A percentile compares a stretch with the other conserved stretches of the same genome.
Evolutionary conservation across 1,284 basidiomycete species (phyloP).

Genomic region (Caloboletus firmus): DNA sequence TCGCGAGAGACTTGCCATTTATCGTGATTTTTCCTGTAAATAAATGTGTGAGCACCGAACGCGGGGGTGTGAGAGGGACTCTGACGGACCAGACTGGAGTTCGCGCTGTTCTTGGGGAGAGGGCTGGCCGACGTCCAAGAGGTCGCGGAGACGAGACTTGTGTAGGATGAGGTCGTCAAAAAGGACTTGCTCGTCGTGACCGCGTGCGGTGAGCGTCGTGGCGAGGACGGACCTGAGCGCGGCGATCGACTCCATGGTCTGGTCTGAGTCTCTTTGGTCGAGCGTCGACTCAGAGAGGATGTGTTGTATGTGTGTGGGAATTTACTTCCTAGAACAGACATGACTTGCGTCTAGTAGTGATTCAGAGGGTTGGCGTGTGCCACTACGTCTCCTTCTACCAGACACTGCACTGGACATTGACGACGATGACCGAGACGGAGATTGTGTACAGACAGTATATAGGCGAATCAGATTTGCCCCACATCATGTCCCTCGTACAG

Average conservation of each 20-base stretch:
- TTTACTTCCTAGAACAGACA: background rate
- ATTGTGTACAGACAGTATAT: conserved; percentile 72
- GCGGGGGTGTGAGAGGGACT: conserved; percentile 8
- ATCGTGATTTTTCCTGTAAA: conserved; percentile 59
- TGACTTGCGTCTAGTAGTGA: too few species aligned
- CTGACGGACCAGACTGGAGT: conserved; percentile 58
- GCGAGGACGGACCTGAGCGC: conserved; percentile 44
- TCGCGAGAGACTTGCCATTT: conserved; percentile 57
- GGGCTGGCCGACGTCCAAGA: conserved; percentile 65
- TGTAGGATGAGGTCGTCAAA: conserved; percentile 71
- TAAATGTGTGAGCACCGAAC: conserved; percentile 15
- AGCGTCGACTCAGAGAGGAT: too few species aligned
- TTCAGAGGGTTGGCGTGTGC: too few species aligned
- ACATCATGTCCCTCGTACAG: conserved; percentile 86
- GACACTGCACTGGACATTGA: too few species aligned
- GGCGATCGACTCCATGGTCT: conserved; percentile 45
- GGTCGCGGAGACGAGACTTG: conserved; percentile 56
- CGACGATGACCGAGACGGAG: conserved; percentile 36
- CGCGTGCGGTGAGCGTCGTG: conserved; percentile 41
- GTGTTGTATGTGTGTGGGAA: conserved; percentile 11
- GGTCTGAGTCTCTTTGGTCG: background rate
- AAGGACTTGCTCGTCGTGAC: conserved; percentile 66
- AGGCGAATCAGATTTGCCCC: conserved; percentile 76
- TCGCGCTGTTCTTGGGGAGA: conserved; percentile 66
- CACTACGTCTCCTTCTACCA: too few species aligned